Conservation (phyloP, 2,329 filamentous ascomycete species). For the Lojkania enalia region DNA sequence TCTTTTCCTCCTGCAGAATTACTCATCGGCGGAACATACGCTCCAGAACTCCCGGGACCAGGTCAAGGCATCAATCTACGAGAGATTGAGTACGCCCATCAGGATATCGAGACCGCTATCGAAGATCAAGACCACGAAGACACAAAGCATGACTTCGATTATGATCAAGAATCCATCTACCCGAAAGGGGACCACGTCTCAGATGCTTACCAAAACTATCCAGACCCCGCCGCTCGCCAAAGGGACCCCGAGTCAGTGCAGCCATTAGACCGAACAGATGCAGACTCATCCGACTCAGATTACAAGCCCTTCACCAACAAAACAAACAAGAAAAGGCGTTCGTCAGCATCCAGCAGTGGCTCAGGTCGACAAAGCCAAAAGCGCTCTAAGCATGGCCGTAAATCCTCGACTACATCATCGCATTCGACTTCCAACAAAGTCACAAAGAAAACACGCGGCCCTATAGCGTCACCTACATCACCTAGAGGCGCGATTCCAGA, state of each 20-base stretch:
- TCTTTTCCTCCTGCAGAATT: constrained; percentile 25
- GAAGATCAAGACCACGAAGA: constrained; percentile 30
- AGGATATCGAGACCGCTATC: constrained; percentile 25
- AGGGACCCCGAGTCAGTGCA: constrained; percentile 44
- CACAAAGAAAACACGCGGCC: constrained; percentile 23
- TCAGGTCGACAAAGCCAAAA: constrained; percentile 18
- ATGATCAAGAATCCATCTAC: constrained; percentile 16
- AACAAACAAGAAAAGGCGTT: constrained; percentile 29
- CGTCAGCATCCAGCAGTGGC: constrained; percentile 29
- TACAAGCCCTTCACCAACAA: constrained; percentile 30
- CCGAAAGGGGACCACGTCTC: neutral
- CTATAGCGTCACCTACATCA: constrained; percentile 15
- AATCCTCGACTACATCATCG: constrained; percentile 21
- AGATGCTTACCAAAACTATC: neutral
- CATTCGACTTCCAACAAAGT: constrained; percentile 15
- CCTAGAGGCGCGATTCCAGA: constrained; percentile 16
- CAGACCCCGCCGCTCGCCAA: constrained; percentile 8
- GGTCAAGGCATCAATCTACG: constrained; percentile 30
- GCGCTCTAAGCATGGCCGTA: constrained; percentile 25
- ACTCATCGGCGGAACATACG: constrained; percentile 17
- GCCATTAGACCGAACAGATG: constrained; percentile 32
- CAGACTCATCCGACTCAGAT: constrained; percentile 40
- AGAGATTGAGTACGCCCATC: constrained; percentile 39
- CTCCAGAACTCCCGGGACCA: constrained; percentile 12
- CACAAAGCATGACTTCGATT: constrained; percentile 27